A percentile compares a stretch with the other conserved stretches of the same genome.
Evolutionary conservation across 1,284 basidiomycete species (phyloP).

Genomic region (Sphaerobolus stellatus): DNA sequence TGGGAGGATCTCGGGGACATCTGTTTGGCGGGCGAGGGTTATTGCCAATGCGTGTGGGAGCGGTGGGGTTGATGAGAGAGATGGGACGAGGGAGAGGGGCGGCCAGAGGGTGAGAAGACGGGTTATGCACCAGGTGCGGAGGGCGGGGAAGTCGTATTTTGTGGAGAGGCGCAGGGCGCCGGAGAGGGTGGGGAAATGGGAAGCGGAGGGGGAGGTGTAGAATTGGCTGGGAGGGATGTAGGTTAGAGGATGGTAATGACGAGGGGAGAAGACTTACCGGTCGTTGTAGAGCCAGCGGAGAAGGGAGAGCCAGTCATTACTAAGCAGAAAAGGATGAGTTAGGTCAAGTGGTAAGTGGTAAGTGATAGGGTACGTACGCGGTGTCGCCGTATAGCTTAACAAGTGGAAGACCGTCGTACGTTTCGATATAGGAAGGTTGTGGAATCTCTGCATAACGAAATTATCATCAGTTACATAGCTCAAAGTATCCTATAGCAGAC

Average conservation of each 20-base stretch:
- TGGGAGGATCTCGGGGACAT: no score
- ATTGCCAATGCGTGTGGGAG: no score
- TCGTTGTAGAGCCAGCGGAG: slow-evolving; percentile 36
- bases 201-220: slow-evolving; percentile 18
- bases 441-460: neutral
- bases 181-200: slow-evolving; percentile 28
- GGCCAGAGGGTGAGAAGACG: slow-evolving; percentile 33
- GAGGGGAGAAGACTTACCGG: slow-evolving; percentile 25
- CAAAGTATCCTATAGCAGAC: neutral
- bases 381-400: slow-evolving; percentile 28
- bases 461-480: neutral
- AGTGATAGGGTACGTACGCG: slow-evolving; percentile 2
- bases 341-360: neutral
- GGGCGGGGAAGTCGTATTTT: slow-evolving; percentile 33
- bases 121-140: slow-evolving; percentile 28
- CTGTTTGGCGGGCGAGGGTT: no score
- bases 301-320: slow-evolving; percentile 29
- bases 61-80: no score
- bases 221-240: slow-evolving; percentile 23
- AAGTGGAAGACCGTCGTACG: slow-evolving; percentile 30
- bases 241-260: neutral
- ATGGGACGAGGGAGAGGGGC: neutral
- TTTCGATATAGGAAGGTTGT: neutral
- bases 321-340: neutral
- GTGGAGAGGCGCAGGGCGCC: slow-evolving; percentile 34